Conservation (phyloP, 441 rosid species). For the Syzygium malaccense region DNA sequence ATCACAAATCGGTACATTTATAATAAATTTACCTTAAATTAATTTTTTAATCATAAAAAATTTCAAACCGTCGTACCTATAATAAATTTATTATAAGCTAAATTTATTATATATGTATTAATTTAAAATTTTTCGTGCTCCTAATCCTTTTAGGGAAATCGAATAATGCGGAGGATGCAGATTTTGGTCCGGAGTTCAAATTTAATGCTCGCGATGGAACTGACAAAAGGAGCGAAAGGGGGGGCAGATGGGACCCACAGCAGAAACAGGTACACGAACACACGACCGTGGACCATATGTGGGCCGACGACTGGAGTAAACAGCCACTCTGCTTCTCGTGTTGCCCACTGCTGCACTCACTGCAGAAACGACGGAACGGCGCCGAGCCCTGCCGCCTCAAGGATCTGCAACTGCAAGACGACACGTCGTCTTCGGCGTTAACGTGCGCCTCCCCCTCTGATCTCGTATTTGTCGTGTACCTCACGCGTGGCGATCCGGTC, state of each 20-base stretch:
- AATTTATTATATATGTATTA: too few relatives aligned
- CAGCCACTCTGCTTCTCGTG: background rate
- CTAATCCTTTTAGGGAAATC: too few relatives aligned
- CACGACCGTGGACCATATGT: background rate
- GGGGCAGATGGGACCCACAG: background rate
- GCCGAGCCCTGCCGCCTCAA: background rate
- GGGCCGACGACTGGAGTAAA: background rate
- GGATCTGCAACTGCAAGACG: background rate
- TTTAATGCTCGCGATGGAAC: background rate
- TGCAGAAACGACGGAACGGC: constrained; percentile 6
- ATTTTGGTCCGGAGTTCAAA: background rate
- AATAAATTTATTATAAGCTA: too few relatives aligned
- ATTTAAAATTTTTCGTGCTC: too few relatives aligned
- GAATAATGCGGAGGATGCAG: background rate
- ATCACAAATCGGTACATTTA: rapidly evolving
- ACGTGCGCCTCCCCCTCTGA: constrained; percentile 9
- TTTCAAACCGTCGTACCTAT: rapidly evolving
- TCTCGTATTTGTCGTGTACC: constrained; percentile 47
- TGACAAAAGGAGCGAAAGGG: background rate
- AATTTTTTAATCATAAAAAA: too few relatives aligned
- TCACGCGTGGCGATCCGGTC: constrained; percentile 67
- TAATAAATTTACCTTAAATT: too few relatives aligned
- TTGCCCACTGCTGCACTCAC: background rate
- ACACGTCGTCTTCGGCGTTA: constrained; percentile 8
- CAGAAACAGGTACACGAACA: background rate